Base-by-base conservation (phyloP, 1,284 basidiomycete species). In the Ustanciosporium gigantosporum region DNA sequence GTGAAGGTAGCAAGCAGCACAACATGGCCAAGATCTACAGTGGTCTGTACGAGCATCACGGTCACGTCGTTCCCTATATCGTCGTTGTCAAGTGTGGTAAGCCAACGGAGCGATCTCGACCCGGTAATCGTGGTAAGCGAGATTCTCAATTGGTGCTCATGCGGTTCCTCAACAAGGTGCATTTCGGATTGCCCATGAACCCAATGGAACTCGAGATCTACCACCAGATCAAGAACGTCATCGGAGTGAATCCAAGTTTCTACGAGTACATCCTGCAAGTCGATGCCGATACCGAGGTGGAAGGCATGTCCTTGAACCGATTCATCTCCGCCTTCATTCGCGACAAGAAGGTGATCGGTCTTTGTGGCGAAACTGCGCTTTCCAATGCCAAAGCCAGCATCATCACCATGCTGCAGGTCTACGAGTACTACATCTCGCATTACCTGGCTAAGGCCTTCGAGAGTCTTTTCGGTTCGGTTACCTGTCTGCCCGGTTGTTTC, bases 21-120 rank as follows among this genome's bases (percentile, higher is more conserved):
- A 98, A 97, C 76, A 95, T 95, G 87, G 94, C 88, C 80, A 98
- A 98, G 81, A 86, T 98, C 5, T 98, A 95, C 79, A 94, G 91
- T 29, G 94, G 95, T 15, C 79, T 97, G 64, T 98, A 97, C 77
- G 92, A 97, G 79, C 88, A 86, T 65, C 83, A 87, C 31, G 94
- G 95, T 21, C 94, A 98, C 76, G 91, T 97, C 53, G 92, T 97
- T 0, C 94, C 92, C 32, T 97, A 96, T 76, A 81, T 97, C 51
- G 92, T 98, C 29, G 82, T 97, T n/a, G 92, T 89, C 80, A 98
- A 98, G 81, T 86, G 93, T 41, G 93, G 94, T 57, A 95, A 94
- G 79, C 94, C 95, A 0, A 90, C 88, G 8, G 93, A 99, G 81
- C 86, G 91, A 27, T 87, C 86, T 41, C 84, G 90, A 24, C 94